These are phyloP conservation scores for Sugiyamaella novakii DNA, from an alignment of 1,139 yeast species.

Conservation along the genomic window DNA sequence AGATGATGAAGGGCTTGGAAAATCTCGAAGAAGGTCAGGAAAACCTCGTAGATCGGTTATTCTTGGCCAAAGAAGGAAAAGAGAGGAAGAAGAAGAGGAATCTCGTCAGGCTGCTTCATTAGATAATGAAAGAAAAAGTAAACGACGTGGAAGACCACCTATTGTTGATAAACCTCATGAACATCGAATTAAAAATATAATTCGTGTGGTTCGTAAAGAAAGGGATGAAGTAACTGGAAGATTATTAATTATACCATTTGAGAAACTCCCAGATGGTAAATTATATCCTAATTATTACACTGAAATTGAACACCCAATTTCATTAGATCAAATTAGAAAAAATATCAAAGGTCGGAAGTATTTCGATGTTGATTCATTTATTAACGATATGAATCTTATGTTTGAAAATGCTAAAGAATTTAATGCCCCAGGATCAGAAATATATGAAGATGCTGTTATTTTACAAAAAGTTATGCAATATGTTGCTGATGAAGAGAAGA, in stretches of 20 bases:
- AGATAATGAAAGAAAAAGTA: conserved; percentile 54
- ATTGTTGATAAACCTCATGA: conserved; percentile 94
- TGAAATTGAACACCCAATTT: conserved; percentile 67
- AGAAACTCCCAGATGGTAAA: conserved; percentile 75
- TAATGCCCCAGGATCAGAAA: conserved; percentile 59
- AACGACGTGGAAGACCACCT: conserved; percentile 92
- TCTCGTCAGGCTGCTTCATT: conserved; percentile 26
- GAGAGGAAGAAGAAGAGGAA: conserved; percentile 33
- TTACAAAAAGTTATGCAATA: conserved; percentile 65
- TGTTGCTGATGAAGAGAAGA: conserved; percentile 68
- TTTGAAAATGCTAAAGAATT: conserved; percentile 72
- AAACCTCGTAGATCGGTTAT: conserved; percentile 33
- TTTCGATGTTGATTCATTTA: conserved; percentile 69
- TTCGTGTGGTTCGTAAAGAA: conserved; percentile 78
- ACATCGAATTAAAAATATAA: conserved; percentile 81
- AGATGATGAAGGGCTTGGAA: conserved; percentile 41
- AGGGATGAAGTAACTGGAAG: conserved; percentile 56
- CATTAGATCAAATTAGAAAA: conserved; percentile 77
- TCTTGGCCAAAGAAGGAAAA: conserved; percentile 32
- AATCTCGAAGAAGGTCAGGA: conserved; percentile 31
- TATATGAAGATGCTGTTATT: conserved; percentile 59
- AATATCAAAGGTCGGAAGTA: conserved; percentile 87
- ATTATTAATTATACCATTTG: conserved; percentile 63
- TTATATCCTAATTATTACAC: conserved; percentile 68
- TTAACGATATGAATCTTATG: conserved; percentile 74